These are phyloP conservation scores for Lecanosticta acicola DNA, from an alignment of 2,329 filamentous ascomycete genomes.

Conservation along the genomic window DNA sequence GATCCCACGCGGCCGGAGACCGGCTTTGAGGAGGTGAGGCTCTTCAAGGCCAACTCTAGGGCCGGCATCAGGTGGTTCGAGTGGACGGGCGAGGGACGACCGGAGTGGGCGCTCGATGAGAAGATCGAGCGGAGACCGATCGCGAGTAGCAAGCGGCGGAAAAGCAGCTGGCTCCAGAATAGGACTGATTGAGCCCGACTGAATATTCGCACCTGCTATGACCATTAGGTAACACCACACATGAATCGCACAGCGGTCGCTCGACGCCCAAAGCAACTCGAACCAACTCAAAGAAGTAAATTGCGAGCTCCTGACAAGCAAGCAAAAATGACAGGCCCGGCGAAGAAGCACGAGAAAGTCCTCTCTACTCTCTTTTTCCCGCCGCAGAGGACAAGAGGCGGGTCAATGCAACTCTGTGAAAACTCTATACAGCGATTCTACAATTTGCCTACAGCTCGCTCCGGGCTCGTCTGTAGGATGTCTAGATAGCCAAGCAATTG, in stretches of 20 bases:
- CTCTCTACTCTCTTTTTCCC: too few species aligned
- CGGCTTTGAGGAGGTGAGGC: constrained; percentile 8
- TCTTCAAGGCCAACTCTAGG: constrained; percentile 8
- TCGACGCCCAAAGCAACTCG: too few species aligned
- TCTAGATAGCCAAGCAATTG: neutral
- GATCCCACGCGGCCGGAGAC: constrained; percentile 9
- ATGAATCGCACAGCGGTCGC: too few species aligned
- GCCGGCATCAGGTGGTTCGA: constrained; percentile 18
- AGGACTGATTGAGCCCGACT: neutral
- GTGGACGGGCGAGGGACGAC: constrained; percentile 7
- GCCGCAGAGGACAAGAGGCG: too few species aligned
- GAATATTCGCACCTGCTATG: neutral
- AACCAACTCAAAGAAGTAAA: too few species aligned
- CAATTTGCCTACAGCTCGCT: neutral
- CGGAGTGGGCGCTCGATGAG: constrained; percentile 18
- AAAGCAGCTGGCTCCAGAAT: constrained; percentile 3
- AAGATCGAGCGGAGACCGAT: constrained; percentile 1
- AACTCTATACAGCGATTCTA: too few species aligned
- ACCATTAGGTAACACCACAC: too few species aligned
- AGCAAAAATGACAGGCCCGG: too few species aligned
- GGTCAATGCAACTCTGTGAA: too few species aligned
- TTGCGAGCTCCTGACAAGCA: too few species aligned
- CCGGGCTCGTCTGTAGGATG: neutral
- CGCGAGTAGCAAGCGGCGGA: constrained; percentile 1
- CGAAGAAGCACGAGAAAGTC: too few species aligned